A percentile compares a stretch with the other conserved stretches of the same genome.
Conservation (phyloP, 192 early-diverging fungal species). For the Backusella tarrabulga region DNA sequence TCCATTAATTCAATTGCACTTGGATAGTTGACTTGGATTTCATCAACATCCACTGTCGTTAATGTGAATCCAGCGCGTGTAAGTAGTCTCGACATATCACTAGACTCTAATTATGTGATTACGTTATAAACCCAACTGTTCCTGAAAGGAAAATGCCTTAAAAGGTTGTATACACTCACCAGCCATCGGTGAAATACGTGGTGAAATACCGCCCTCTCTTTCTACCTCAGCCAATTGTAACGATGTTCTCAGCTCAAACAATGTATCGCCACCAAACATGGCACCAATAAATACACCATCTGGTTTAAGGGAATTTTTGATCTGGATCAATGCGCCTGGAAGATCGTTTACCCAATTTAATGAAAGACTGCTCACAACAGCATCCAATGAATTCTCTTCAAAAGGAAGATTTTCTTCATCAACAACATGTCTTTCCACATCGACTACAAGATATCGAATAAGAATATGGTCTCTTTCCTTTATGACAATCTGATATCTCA, state of each 20-base stretch:
- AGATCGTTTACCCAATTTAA: constrained; percentile 99
- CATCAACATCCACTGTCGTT: constrained; percentile 93
- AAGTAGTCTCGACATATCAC: constrained; percentile 78
- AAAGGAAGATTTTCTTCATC: constrained; percentile 87
- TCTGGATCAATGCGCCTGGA: constrained; percentile 85
- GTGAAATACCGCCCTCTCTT: constrained; percentile 84
- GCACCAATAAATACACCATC: constrained; percentile 93
- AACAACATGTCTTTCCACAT: constrained; percentile 73
- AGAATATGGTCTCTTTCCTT: neutral
- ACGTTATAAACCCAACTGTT: neutral
- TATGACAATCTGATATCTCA: neutral
- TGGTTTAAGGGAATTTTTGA: constrained; percentile 78
- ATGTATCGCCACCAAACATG: constrained; percentile 94
- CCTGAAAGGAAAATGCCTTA: neutral
- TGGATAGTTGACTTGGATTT: constrained; percentile 88
- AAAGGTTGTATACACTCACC: constrained; percentile 37
- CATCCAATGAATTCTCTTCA: constrained; percentile 82
- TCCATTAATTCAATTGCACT: constrained; percentile 87
- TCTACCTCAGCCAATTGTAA: constrained; percentile 92
- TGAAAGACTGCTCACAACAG: constrained; percentile 79
- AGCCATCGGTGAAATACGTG: constrained; percentile 89
- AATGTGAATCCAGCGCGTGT: constrained; percentile 84
- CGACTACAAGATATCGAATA: constrained; percentile 40
- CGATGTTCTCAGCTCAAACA: constrained; percentile 90
- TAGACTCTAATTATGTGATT: constrained; percentile 40